Conservation (phyloP, 2,329 filamentous ascomycete genomes). For the Leptosphaerulina australis region DNA sequence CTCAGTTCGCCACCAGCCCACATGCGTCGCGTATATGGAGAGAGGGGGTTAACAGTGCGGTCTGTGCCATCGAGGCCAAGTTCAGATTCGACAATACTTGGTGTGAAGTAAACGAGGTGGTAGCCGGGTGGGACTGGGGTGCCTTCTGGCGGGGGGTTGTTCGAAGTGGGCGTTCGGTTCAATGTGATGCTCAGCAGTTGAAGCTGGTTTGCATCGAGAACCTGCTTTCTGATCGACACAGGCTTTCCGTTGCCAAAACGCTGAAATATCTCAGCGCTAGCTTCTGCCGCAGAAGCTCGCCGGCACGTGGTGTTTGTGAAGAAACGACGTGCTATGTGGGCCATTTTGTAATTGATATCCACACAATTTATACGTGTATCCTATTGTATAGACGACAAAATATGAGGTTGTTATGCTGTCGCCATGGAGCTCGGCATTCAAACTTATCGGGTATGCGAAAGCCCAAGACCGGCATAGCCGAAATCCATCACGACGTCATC, state of each 20-base stretch:
- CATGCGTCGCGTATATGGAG: constrained; percentile 75
- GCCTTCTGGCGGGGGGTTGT: constrained; percentile 29
- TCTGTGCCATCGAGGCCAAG: constrained; percentile 87
- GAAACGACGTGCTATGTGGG: constrained; percentile 27
- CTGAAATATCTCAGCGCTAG: constrained; percentile 39
- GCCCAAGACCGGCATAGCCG: constrained; percentile 22
- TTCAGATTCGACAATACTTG: constrained; percentile 65
- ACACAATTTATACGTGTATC: too few relatives aligned
- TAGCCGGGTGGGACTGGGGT: constrained; percentile 68
- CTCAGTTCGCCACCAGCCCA: constrained; percentile 85
- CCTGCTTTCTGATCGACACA: constrained; percentile 38
- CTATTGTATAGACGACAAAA: background rate
- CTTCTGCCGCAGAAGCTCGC: constrained; percentile 36
- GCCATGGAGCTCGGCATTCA: background rate
- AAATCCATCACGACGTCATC: constrained; percentile 27
- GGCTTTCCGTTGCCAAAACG: constrained; percentile 38
- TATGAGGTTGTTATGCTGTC: background rate
- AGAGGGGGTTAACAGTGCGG: constrained; percentile 73
- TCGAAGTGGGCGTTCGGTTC: constrained; percentile 30
- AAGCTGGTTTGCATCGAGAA: constrained; percentile 43
- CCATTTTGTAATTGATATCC: constrained; percentile 18
- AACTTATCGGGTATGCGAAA: background rate
- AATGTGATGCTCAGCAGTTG: constrained; percentile 41
- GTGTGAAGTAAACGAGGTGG: constrained; percentile 88
- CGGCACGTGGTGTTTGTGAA: constrained; percentile 24